A percentile compares a stretch with the other conserved stretches of the same genome.
These are phyloP conservation scores for Rhodotorula sphaerocarpa DNA, from an alignment of 768 basidiomycete genomes.

Conservation along the genomic window DNA sequence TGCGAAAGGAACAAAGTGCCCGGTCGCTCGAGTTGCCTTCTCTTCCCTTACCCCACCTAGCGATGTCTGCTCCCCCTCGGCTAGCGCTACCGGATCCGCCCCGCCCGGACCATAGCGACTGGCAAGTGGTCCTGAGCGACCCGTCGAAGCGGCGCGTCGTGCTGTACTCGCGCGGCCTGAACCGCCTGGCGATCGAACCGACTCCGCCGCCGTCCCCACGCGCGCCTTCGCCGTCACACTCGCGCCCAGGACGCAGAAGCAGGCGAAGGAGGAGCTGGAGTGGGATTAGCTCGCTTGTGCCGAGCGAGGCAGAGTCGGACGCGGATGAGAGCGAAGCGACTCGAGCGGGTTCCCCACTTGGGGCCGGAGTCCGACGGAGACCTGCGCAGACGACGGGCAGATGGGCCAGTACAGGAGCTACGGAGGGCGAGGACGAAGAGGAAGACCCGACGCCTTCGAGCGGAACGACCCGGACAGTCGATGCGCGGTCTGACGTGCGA, in stretches of 20 bases:
- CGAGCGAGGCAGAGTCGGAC: background rate
- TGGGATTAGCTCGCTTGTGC: background rate
- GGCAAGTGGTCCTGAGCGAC: slow-evolving; percentile 11
- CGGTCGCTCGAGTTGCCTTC: too few species aligned
- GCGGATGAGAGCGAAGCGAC: too few species aligned
- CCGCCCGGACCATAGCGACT: background rate
- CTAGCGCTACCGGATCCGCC: background rate
- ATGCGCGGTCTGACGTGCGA: background rate
- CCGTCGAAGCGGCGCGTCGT: slow-evolving; percentile 15
- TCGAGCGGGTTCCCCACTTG: background rate
- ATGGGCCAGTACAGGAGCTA: too few species aligned
- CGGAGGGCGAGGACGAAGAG: background rate
- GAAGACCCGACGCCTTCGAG: background rate
- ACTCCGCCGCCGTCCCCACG: background rate
- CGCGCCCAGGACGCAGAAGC: background rate
- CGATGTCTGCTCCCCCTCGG: background rate
- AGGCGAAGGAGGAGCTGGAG: background rate
- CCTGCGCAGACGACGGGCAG: background rate
- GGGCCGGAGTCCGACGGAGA: background rate
- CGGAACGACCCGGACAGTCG: background rate
- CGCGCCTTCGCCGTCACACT: background rate
- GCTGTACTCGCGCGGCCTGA: slow-evolving; percentile 1
- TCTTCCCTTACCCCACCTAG: background rate
- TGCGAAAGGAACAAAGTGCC: too few species aligned
- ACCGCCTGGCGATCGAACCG: background rate